Evolutionary conservation across 495 filamentous ascomycete species (phyloP), one percentile per base, ranked within the genome.

Genomic region (Penicillium soppii): DNA sequence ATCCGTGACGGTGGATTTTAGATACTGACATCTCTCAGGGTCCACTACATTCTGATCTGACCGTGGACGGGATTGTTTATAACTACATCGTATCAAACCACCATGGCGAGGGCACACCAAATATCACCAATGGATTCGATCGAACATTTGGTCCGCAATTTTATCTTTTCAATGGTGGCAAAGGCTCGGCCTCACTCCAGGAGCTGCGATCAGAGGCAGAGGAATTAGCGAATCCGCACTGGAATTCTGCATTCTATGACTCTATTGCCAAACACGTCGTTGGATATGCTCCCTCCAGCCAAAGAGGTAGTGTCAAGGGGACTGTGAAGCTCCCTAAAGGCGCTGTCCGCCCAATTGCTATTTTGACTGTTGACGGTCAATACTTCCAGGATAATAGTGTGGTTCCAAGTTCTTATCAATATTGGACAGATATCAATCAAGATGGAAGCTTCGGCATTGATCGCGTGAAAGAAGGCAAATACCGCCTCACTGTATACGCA

Each of bases 41-140:
- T 2, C 79, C 78, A 2, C 53, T 79, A 2, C 78, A 82, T 59
- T 79, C 78, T 0, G 79, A 83, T 56, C 64, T 83, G 12, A 75
- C 73, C 0, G 80, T 82, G 12, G 80, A 83, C 51, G 78, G 78
- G 4, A 82, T 82, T 42, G 70, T 82, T 2, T 81, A 81, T 54
- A 80, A 82, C 56, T 73, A 71, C 39, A 53, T 69, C 21, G 77
- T 81, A 2, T 78, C 73, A 5, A 82, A 81, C 42, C 78, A 83
- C 54, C 79, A 83, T 40, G 77, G 78, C 12, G 78, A 78, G 43
- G 76, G 74, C 36, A 75, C 73, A 3, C 80, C 81, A 5, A 81
- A 82, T 32, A 82, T 83, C 54, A 82, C 80, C 0, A 52, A 78
- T 54, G 81, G 81, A 16, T 83, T 82, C 53, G 77, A 82, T 51